Evolutionary conservation across 345 rosid species (phyloP).

Genomic region (Corymbia maculata): DNA sequence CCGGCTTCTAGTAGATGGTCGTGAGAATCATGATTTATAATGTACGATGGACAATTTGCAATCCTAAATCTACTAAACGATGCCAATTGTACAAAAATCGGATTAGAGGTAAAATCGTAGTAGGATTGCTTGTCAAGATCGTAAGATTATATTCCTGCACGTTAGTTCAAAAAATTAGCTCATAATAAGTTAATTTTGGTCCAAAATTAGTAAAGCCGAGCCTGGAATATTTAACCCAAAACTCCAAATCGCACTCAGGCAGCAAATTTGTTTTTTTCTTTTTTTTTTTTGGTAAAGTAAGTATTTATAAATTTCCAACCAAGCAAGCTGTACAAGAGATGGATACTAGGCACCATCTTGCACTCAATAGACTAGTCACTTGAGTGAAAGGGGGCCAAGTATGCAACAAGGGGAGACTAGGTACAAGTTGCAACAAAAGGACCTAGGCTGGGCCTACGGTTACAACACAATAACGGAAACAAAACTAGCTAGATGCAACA

Average conservation of each 20-base stretch:
- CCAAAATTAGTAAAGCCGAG: not conserved
- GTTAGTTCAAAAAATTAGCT: not conserved
- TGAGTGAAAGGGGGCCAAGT: too few species aligned
- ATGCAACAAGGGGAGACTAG: too few species aligned
- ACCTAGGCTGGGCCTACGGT: too few species aligned
- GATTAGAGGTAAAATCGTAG: not conserved
- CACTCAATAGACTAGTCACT: too few species aligned
- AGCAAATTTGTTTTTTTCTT: too few species aligned
- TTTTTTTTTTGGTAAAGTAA: too few species aligned
- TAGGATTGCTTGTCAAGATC: not conserved
- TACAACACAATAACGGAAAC: too few species aligned
- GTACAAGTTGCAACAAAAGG: too few species aligned
- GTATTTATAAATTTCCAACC: too few species aligned
- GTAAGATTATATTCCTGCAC: not conserved
- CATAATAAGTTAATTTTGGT: not conserved
- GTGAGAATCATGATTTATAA: not conserved
- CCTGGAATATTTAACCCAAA: not conserved
- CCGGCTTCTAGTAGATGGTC: not conserved
- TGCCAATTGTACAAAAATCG: not conserved
- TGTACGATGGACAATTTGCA: rapidly evolving
- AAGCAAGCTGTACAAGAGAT: too few species aligned
- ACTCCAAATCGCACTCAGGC: not conserved
- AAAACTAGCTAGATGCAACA: too few species aligned
- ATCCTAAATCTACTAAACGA: not conserved
- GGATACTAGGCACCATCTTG: too few species aligned